Conservation (phyloP, 1,284 basidiomycete genomes). For the Athelia sp. region DNA sequence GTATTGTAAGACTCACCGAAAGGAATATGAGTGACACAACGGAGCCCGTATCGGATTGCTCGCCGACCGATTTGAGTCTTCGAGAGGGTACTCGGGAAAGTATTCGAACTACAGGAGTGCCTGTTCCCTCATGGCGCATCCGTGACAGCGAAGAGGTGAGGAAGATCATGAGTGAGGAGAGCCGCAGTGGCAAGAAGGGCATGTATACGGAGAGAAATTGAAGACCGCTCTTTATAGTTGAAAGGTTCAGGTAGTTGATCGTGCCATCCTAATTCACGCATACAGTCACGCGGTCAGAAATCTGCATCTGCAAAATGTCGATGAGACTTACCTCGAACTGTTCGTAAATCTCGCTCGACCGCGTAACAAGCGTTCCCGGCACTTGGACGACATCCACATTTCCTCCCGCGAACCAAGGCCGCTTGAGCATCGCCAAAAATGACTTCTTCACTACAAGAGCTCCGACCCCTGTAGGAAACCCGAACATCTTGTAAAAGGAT, state of each 20-base stretch:
- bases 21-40: slow-evolving; percentile 61
- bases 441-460: slow-evolving; percentile 71
- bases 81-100: slow-evolving; percentile 55
- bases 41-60: slow-evolving; percentile 63
- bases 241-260: slow-evolving; percentile 71
- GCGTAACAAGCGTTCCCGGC: slow-evolving; percentile 62
- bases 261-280: slow-evolving; percentile 64
- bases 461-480: slow-evolving; percentile 82
- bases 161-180: slow-evolving; percentile 58
- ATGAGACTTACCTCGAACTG: slow-evolving; percentile 59
- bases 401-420: slow-evolving; percentile 84
- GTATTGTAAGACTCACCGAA: slow-evolving; percentile 38
- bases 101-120: slow-evolving; percentile 55
- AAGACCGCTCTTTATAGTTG: slow-evolving; percentile 71
- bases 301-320: slow-evolving; percentile 1
- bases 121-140: slow-evolving; percentile 54
- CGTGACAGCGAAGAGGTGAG: slow-evolving; percentile 49
- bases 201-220: slow-evolving; percentile 71
- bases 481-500: slow-evolving; percentile 88
- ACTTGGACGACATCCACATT: slow-evolving; percentile 79
- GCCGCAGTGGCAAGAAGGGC: slow-evolving; percentile 68
- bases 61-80: slow-evolving; percentile 52
- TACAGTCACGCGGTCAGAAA: slow-evolving; percentile 1
- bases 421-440: slow-evolving; percentile 52
- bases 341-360: slow-evolving; percentile 55